These are phyloP conservation scores for Linnemannia schmuckeri DNA, from an alignment of 192 early-diverging fungal species.

Conservation along the genomic window DNA sequence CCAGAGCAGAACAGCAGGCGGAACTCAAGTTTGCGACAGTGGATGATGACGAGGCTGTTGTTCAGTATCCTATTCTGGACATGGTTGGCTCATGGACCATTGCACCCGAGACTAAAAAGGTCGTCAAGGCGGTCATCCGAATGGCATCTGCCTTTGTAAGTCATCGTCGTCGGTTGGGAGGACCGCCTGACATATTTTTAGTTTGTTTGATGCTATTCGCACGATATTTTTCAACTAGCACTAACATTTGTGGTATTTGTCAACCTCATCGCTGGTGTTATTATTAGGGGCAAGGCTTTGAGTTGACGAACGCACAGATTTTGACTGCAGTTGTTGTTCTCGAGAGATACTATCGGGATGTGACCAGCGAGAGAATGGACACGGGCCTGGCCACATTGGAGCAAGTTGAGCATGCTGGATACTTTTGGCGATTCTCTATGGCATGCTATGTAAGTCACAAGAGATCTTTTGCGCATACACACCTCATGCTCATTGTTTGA, in stretches of 20 bases:
- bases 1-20: neutral
- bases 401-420: constrained; percentile 54
- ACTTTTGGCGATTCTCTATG: constrained; percentile 65
- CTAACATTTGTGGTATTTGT: too few relatives aligned
- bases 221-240: too few relatives aligned
- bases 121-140: constrained; percentile 65
- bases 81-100: constrained; percentile 60
- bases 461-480: neutral
- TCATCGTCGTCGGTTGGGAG: neutral
- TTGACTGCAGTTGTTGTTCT: constrained; percentile 73
- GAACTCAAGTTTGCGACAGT: constrained; percentile 48
- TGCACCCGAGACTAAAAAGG: constrained; percentile 62
- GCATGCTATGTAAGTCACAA: constrained; percentile 58
- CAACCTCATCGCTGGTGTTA: too few relatives aligned
- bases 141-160: constrained; percentile 64
- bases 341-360: constrained; percentile 71
- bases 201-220: neutral
- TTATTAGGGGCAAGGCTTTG: constrained; percentile 76
- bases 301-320: constrained; percentile 74
- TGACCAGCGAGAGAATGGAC: constrained; percentile 58
- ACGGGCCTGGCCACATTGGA: constrained; percentile 58
- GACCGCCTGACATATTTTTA: neutral
- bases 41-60: constrained; percentile 30
- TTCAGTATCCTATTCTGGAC: constrained; percentile 50
- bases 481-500: too few relatives aligned